Conservation (phyloP, 225 moss, liverwort and hornwort species). For the Ulota crispa region DNA sequence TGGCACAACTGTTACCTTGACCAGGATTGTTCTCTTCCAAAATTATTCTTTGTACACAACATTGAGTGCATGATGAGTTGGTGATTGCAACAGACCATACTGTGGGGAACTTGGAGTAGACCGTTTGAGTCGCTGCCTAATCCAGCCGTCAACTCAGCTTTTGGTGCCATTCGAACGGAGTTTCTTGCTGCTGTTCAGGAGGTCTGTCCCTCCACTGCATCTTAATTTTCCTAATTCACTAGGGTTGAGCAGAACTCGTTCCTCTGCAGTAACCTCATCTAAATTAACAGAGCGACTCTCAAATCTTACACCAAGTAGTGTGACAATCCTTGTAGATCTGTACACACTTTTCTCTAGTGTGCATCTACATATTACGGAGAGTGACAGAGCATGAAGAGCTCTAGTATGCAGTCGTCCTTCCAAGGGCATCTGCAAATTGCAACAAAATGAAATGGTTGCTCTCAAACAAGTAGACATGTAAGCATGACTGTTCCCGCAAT, state of each 20-base stretch:
- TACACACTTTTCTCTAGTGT: background rate
- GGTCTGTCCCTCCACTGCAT: constrained; percentile 22
- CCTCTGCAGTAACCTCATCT: background rate
- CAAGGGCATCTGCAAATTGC: background rate
- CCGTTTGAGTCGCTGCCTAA: constrained; percentile 65
- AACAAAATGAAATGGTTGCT: background rate
- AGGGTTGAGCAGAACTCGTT: background rate
- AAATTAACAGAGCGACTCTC: background rate
- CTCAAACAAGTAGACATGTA: background rate
- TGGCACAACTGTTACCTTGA: background rate
- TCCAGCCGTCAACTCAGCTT: constrained; percentile 45
- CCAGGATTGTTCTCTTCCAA: background rate
- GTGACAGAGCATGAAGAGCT: background rate
- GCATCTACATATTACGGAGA: background rate
- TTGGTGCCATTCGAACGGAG: constrained; percentile 53
- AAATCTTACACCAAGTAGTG: background rate
- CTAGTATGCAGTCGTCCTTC: background rate
- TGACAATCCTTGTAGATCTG: background rate
- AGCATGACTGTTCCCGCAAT: background rate
- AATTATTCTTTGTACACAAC: background rate
- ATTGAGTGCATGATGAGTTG: background rate
- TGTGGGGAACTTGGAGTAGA: constrained; percentile 74
- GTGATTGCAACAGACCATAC: constrained; percentile 50
- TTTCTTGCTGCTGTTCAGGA: constrained; percentile 58
- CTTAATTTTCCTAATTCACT: background rate